Conservation (phyloP, 768 basidiomycete species). For the Pleurotus platypus region DNA sequence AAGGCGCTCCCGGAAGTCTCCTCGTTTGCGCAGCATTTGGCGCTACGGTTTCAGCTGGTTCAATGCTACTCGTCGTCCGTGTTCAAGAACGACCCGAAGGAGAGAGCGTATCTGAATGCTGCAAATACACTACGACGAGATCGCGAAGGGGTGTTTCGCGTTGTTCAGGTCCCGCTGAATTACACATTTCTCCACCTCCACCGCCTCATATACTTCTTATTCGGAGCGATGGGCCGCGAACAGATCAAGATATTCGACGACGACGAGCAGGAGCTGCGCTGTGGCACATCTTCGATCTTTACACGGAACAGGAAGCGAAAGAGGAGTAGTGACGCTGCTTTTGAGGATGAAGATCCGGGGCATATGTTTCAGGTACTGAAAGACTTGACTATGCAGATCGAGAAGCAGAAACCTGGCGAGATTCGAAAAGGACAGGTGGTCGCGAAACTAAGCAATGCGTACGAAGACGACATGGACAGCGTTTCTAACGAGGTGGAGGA, state of each 20-base stretch:
- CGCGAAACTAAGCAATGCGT: neutral
- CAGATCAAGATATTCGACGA: slow-evolving; percentile 7
- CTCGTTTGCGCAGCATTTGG: slow-evolving; percentile 10
- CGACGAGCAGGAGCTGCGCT: neutral
- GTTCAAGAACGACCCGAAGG: slow-evolving; percentile 1
- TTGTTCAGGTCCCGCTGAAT: slow-evolving; percentile 67
- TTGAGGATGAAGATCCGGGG: slow-evolving; percentile 2
- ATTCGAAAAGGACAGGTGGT: neutral
- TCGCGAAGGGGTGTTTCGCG: slow-evolving; percentile 45
- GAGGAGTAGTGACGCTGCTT: neutral
- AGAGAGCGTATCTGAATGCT: neutral
- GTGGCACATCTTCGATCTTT: neutral
- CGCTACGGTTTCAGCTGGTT: slow-evolving; percentile 11
- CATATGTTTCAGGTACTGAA: slow-evolving; percentile 3
- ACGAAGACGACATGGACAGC: neutral
- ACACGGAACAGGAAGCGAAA: neutral
- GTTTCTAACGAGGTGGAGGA: slow-evolving; percentile 17
- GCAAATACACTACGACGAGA: neutral
- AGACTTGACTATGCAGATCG: neutral
- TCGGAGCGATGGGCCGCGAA: slow-evolving; percentile 29
- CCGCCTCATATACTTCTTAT: slow-evolving; percentile 59
- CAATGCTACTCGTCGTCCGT: neutral
- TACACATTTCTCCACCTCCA: slow-evolving; percentile 69
- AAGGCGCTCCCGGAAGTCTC: slow-evolving; percentile 5
- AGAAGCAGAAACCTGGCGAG: neutral